Evolutionary conservation across 148 eudicot genomes (phyloP), one percentile per base, ranked within the genome.

Genomic region (Cornus suecica): DNA sequence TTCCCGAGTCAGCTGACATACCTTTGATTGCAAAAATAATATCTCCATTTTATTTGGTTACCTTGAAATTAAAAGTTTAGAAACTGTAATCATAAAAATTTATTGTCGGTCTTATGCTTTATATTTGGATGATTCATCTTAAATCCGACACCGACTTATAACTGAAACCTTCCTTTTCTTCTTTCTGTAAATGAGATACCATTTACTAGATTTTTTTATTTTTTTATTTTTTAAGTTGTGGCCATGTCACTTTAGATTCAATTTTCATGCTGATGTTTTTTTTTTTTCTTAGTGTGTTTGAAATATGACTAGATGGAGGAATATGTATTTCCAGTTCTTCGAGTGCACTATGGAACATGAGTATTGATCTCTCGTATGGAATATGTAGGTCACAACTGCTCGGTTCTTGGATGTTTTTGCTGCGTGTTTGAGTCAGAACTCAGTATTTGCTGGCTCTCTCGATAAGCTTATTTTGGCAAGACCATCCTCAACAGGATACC

Each of bases 391-490:
- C 65, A 79, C 84, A 86, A 90, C 92, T 73, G 90, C 96, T 52
- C 83, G 83, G 72, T 86, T 94, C 75, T 83, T 94, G 85, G 99
- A 94, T 78, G 86, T 85, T 64, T 86, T 92, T 81, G 81, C 90
- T 69, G 77, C 88, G 73, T 94, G 98, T 83, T 83, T 94, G 80
- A 84, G 96, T 76, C 97, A 92, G 81, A 92, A 92, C 85, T 90
- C 97, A 82, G 95, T 79, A 68, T 92, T 83, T 87, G 80, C 94
- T 69, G 97, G 97, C 70, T 90, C 97, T 74, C 91, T 94, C 54
- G 91, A 87, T 77, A 92, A 87, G 63, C 83, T 87, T 80, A 80
- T 83, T 76, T 74, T 76, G 45, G 86, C 84, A 70, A 90, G 85
- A 77, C 83, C 89, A 64, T 77, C 91, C 52, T 77, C 91, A 54